phyloP scores from a whole-genome alignment of 768 basidiomycete genomes.

The Tremella yokohamensis region DNA sequence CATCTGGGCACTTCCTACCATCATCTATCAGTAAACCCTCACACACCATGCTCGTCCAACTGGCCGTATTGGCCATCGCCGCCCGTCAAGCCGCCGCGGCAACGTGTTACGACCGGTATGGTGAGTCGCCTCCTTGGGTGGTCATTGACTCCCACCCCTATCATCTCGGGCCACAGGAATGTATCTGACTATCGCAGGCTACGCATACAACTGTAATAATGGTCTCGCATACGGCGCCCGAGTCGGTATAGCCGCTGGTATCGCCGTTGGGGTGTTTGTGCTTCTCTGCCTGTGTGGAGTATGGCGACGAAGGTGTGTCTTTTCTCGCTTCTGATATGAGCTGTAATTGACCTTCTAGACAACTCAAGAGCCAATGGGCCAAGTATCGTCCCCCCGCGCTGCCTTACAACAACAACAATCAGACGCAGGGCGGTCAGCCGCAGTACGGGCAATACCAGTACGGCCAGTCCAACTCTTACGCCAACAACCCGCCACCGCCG shows the following conservation, averaged over 20 bases:
- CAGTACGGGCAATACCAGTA: slow-evolving; percentile 5
- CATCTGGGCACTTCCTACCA: too few relatives aligned
- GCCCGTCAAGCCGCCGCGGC: not conserved
- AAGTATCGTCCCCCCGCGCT: slow-evolving; percentile 37
- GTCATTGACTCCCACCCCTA: too few relatives aligned
- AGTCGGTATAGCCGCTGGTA: slow-evolving; percentile 46
- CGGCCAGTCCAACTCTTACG: slow-evolving; percentile 28
- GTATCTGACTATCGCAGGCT: not conserved
- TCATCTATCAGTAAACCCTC: too few relatives aligned
- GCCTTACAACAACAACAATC: slow-evolving; percentile 24
- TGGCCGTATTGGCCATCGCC: too few relatives aligned
- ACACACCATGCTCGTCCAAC: too few relatives aligned
- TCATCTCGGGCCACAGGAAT: not conserved
- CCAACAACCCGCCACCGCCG: slow-evolving; percentile 42
- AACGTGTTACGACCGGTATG: slow-evolving; percentile 1
- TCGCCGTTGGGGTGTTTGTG: slow-evolving; percentile 37
- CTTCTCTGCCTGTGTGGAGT: slow-evolving; percentile 27
- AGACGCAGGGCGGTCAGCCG: slow-evolving; percentile 11
- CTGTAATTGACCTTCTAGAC: slow-evolving; percentile 17
- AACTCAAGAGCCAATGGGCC: slow-evolving; percentile 32
- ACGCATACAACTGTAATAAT: slow-evolving; percentile 29
- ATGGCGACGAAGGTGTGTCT: slow-evolving; percentile 42
- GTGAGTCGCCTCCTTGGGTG: slow-evolving; percentile 1
- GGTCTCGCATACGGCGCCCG: slow-evolving; percentile 41
- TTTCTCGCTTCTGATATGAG: not conserved